Percentiles rank a stretch among this genome's conserved stretches.
phyloP scores from a whole-genome alignment of 345 rosid genomes.

The Barbarea vulgaris region DNA sequence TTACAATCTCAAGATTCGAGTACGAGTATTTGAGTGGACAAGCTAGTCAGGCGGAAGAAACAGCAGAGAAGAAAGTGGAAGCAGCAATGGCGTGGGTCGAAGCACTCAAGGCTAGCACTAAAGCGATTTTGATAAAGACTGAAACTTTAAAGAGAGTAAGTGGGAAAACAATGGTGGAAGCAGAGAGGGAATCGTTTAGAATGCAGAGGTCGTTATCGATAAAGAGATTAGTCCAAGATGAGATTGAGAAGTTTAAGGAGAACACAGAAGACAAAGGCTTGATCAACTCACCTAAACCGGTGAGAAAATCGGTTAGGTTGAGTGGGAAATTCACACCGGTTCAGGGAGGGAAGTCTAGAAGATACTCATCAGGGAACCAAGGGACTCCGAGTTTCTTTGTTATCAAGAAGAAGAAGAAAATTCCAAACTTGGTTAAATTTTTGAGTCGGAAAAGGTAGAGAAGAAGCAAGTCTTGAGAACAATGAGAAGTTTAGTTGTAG shows the following conservation, averaged over 20 bases:
- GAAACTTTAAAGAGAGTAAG: constrained; percentile 53
- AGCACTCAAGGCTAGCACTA: constrained; percentile 78
- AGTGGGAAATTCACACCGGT: constrained; percentile 46
- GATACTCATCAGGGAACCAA: constrained; percentile 53
- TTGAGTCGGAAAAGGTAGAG: constrained; percentile 48
- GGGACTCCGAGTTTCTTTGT: constrained; percentile 47
- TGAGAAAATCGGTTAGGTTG: constrained; percentile 45
- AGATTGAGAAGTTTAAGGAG: constrained; percentile 48
- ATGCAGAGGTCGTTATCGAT: constrained; percentile 57
- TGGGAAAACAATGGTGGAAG: constrained; percentile 53
- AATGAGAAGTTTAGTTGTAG: constrained; percentile 14
- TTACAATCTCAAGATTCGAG: constrained; percentile 76
- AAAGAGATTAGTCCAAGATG: constrained; percentile 55
- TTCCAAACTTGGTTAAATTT: constrained; percentile 60
- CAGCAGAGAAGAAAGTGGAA: constrained; percentile 84
- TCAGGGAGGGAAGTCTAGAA: constrained; percentile 46
- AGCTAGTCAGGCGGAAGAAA: constrained; percentile 65
- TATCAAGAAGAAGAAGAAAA: constrained; percentile 61
- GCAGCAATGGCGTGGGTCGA: constrained; percentile 95
- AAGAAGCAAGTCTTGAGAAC: constrained; percentile 1
- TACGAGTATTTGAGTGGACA: constrained; percentile 73
- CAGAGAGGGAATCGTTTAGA: constrained; percentile 51
- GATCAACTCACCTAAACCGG: constrained; percentile 27
- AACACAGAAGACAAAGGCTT: constrained; percentile 21
- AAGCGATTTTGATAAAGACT: constrained; percentile 60